Evolutionary conservation across 371 early-diverging fungal genomes (phyloP).

Genomic region (Mucor piriformis): DNA sequence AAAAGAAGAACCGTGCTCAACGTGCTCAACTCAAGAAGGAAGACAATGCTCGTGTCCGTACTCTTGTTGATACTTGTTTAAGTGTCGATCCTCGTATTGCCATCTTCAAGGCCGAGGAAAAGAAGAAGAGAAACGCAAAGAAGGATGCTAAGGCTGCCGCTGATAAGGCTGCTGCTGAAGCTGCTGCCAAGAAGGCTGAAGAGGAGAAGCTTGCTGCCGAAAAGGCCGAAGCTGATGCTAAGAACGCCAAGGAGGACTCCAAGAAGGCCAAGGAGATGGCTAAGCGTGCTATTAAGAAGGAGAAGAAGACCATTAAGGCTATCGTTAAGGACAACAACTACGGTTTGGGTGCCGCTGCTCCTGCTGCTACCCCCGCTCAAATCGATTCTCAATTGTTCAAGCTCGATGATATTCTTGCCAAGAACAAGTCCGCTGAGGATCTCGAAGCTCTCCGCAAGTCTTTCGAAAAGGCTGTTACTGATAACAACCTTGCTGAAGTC

Average conservation of each 20-base stretch:
- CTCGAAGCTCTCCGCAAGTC: slow-evolving; percentile 59
- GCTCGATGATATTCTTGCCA: slow-evolving; percentile 73
- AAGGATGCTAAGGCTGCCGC: slow-evolving; percentile 84
- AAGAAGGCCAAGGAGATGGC: slow-evolving; percentile 75
- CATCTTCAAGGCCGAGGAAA: slow-evolving; percentile 89
- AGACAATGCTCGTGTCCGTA: slow-evolving; percentile 89
- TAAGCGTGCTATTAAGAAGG: slow-evolving; percentile 88
- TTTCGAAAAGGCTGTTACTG: slow-evolving; percentile 60
- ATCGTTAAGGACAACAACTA: slow-evolving; percentile 81
- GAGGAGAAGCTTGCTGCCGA: slow-evolving; percentile 51
- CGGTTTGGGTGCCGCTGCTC: slow-evolving; percentile 62
- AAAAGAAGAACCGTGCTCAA: slow-evolving; percentile 93
- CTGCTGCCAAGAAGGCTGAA: slow-evolving; percentile 56
- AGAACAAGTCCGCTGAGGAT: slow-evolving; percentile 63
- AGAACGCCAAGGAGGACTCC: slow-evolving; percentile 60
- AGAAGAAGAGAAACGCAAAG: slow-evolving; percentile 87
- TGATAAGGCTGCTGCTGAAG: slow-evolving; percentile 71
- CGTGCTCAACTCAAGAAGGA: slow-evolving; percentile 95
- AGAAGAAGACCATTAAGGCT: slow-evolving; percentile 89
- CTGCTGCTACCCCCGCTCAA: slow-evolving; percentile 52
- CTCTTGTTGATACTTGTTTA: slow-evolving; percentile 85
- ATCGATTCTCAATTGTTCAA: slow-evolving; percentile 67
- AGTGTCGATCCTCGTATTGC: slow-evolving; percentile 90
- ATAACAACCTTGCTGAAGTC: slow-evolving; percentile 56
- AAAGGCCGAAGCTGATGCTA: slow-evolving; percentile 68